A percentile compares a stretch with the other conserved stretches of the same genome.
These are phyloP conservation scores for Larix sibirica DNA, from an alignment of 83 land plant species.

Conservation along the genomic window DNA sequence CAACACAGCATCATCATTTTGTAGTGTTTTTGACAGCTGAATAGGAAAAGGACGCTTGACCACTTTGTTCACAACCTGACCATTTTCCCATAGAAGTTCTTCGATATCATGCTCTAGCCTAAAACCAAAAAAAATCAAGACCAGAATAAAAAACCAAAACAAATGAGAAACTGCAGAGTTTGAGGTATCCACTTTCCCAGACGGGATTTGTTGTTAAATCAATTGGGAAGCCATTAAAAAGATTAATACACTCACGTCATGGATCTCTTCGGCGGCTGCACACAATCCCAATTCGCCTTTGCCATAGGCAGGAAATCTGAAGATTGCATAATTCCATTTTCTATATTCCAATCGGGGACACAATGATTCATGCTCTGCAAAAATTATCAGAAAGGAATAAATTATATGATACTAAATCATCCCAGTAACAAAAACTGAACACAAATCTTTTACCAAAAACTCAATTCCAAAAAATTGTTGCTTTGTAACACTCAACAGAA, in stretches of 20 bases:
- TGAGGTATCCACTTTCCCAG: neutral
- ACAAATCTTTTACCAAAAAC: neutral
- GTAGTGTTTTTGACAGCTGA: conserved; percentile 18
- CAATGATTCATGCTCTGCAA: conserved; percentile 15
- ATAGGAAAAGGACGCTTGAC: neutral
- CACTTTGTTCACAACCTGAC: conserved; percentile 53
- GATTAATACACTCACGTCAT: neutral
- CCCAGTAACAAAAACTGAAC: neutral
- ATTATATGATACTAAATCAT: conserved; percentile 1
- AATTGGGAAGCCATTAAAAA: neutral
- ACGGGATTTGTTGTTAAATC: neutral
- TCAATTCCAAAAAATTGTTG: neutral
- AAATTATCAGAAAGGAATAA: neutral
- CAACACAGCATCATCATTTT: conserved; percentile 20
- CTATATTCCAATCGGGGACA: conserved; percentile 5
- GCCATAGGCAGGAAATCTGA: conserved; percentile 20
- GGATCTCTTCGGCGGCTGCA: conserved; percentile 3
- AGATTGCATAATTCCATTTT: conserved; percentile 15
- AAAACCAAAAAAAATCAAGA: conserved; percentile 3
- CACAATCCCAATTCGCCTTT: conserved; percentile 10
- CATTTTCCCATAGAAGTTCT: conserved; percentile 76
- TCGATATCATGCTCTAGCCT: conserved; percentile 51
- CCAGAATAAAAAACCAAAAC: neutral
- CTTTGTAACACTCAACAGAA: neutral
- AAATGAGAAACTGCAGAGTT: conserved; percentile 2